Evolutionary conservation across 495 filamentous ascomycete genomes (phyloP), one percentile per base, ranked within the genome.

Genomic region (Friedmanniomyces endolithicus): DNA sequence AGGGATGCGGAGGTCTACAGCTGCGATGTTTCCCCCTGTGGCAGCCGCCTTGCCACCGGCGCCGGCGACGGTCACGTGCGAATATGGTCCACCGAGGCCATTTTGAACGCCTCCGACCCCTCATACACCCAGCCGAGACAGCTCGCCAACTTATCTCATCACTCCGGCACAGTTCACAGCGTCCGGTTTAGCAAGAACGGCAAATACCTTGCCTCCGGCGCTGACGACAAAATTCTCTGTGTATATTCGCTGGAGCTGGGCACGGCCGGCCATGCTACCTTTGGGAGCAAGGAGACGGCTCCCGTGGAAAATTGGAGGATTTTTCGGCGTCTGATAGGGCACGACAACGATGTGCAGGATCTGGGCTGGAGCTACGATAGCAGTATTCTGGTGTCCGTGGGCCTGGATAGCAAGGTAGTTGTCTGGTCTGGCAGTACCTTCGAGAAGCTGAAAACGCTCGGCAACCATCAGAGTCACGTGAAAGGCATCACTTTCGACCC

Each of bases 281-380:
- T 94, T 63, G 87, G 87, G 85, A 83, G 87, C 19, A 94, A 94
- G 64, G 94, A 97, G 63, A 79, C 87, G 27, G 88, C 90, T 1
- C 88, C 90, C 0, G 85, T 90, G 22, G 92, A 99, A 71, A 95
- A 94, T 63, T 99, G 92, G 92, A 87, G 92, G 65, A 94, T 94
- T 31, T 80, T 87, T 55, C 84, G 87, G 56, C 84, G 92, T 58
- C 73, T 99, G 48, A 90, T 94, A 46, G 94, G 94, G 9, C 92
- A 99, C 65, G 92, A 99, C 50, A 97, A 97, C 69, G 92, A 99
- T 72, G 88, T 99, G 35, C 92, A 97, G 69, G 94, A 99, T 75
- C 74, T 97, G 52, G 92, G 87, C 29, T 99, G 92, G 92, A 94
- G 92, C 33, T 84, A 85, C 63, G 92, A 99, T 72, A 92, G 88